Base-by-base conservation (phyloP, 2,329 filamentous ascomycete species). In the Plenodomus tracheiphilus region DNA sequence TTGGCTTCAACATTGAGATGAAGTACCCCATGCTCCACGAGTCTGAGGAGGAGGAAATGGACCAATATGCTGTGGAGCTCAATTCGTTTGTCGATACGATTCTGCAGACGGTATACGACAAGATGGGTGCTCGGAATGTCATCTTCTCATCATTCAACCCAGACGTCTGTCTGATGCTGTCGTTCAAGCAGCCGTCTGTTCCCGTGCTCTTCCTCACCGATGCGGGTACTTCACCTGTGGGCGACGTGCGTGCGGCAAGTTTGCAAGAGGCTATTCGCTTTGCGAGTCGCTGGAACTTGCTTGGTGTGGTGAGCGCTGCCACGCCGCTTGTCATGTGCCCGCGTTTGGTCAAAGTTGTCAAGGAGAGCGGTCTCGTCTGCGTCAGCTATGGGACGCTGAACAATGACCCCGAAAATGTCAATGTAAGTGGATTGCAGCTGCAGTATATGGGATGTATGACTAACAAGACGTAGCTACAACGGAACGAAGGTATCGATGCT, bases 11-110 rank as follows among this genome's bases (percentile, higher is more conserved):
- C 74, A 96, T 99, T 61, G 94, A 99, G 77, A 89, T 99, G 82
- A 97, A 99, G 75, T 99, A 99, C 69, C 94, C 94, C 4, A 97
- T 97, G 92, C 83, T 99, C 36, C 88, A 93, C 70, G 95, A 99
- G 78, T 90, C 85, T 49, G 91, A 97, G 72, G 89, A 95, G 70
- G 89, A 97, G 59, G 91, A 96, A 61, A 97, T 97, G 91, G 93
- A 97, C 70, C 89, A 89, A 2, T 96, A 96, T 67, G 92, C 91
- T 0, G 89, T 97, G 39, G 94, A 99, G 75, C 82, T 97, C 61
- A 97, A 97, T 74, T 91, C 88, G 1, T 99, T 97, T 71, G 93
- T 95, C 67, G 94, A 99, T 72, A 96, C 91, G 0, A 89, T 99
- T 3, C 80, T 99, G 8, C 81, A 81, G 38, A 94, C 90, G 72